Percentiles rank a stretch among this genome's conserved stretches.
phyloP scores from a whole-genome alignment of 371 early-diverging fungal genomes.

The Smittium mucronatum region DNA sequence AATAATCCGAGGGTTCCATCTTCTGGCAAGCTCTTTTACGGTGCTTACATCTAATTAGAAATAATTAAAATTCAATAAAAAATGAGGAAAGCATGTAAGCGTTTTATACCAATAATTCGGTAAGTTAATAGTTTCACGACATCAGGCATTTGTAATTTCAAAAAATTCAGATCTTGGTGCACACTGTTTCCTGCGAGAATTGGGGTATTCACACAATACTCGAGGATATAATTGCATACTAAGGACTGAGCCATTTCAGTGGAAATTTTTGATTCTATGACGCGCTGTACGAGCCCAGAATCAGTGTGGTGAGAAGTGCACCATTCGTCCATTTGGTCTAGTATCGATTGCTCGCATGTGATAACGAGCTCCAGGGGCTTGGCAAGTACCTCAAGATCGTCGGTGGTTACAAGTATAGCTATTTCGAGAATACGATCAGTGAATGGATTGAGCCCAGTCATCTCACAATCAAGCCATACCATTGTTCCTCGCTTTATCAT shows the following conservation, averaged over 20 bases:
- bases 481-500: too few species aligned
- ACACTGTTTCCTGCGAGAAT: conserved; percentile 89
- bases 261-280: conserved; percentile 52
- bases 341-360: conserved; percentile 53
- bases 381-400: conserved; percentile 43
- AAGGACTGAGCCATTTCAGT: conserved; percentile 55
- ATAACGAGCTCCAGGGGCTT: conserved; percentile 58
- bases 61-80: neutral
- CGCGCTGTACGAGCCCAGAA: conserved; percentile 72
- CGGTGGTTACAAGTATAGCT: conserved; percentile 77
- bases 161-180: conserved; percentile 73
- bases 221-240: conserved; percentile 37
- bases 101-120: conserved; percentile 38
- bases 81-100: neutral
- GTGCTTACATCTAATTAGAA: conserved; percentile 69
- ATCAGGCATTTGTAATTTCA: conserved; percentile 67
- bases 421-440: conserved; percentile 69
- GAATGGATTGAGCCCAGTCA: conserved; percentile 45
- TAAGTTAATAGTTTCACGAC: conserved; percentile 72
- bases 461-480: conserved; percentile 87
- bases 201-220: conserved; percentile 51
- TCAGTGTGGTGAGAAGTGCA: conserved; percentile 71
- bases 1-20: conserved; percentile 54
- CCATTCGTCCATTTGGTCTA: conserved; percentile 89
- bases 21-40: conserved; percentile 66